Evolutionary conservation across 495 filamentous ascomycete genomes (phyloP), one percentile per base, ranked within the genome.

Genomic region (Daldinia vernicosa): DNA sequence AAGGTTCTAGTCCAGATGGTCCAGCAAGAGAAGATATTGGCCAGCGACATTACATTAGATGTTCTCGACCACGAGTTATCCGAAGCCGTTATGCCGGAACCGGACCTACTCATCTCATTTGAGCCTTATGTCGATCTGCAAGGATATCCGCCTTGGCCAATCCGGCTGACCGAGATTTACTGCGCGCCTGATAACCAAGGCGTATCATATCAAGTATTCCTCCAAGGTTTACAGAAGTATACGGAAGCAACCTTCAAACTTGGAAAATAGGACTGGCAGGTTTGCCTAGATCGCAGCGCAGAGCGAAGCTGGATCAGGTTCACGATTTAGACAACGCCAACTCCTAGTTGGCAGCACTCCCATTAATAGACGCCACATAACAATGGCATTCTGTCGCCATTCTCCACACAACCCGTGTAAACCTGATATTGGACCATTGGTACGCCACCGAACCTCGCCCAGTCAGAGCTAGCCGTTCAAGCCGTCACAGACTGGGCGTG

Each of bases 101-200:
- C 95, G 24, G 95, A 98, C 76, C 83, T 99, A 24, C 83, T 99
- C 33, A 83, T 99, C 33, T 83, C 97, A 0, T 98, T 99, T 78
- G 89, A 90, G 11, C 90, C 93, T 2, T 87, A 86, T 63, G 86
- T 98, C 58, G 89, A 91, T 71, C 81, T 99, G 51, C 90, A 92
- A 58, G 95, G 95, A 7, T 99, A 98, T 79, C 95, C 95, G 27
- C 95, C 95, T 1, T 99, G 95, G 95, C 95, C 97, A 79, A 85
- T 98, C 52, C 85, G 95, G 37, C 80, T 99, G 67, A 98, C 95
- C 1, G 95, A 99, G 85, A 98, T 99, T 66, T 97, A 92, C 77
- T 85, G 90, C 71, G 83, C 90, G 15, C 84, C 83, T 66, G 91
- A 93, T 71, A 90, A 92, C 77, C 80, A 86, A 32, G 89, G 89